These are phyloP conservation scores for Oryza longistaminata DNA, from an alignment of 176 grass and related monocot species.

Conservation along the genomic window DNA sequence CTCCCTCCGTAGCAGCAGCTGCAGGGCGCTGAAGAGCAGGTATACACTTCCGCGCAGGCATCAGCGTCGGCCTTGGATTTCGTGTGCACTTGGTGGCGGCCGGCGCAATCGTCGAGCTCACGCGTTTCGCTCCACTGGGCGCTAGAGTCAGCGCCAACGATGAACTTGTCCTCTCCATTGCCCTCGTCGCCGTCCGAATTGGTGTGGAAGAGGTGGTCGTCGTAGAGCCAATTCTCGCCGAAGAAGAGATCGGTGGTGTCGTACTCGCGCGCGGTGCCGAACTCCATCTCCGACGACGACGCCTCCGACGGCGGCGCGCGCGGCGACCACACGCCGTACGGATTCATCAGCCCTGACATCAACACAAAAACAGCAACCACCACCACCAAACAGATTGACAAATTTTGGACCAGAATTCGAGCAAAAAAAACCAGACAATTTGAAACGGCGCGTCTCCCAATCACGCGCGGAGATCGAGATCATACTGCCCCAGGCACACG, in stretches of 20 bases:
- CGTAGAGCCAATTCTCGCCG: constrained; percentile 58
- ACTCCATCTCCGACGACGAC: constrained; percentile 71
- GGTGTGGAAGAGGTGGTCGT: constrained; percentile 32
- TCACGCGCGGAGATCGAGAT: constrained; percentile 38
- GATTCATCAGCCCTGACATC: constrained; percentile 61
- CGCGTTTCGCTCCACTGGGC: constrained; percentile 10
- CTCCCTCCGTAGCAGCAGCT: constrained; percentile 44
- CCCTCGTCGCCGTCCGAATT: constrained; percentile 29
- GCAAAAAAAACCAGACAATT: background rate
- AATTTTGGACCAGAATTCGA: constrained; percentile 35
- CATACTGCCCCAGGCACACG: background rate
- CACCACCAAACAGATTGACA: background rate
- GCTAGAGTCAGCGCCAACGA: constrained; percentile 39
- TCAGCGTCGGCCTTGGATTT: background rate
- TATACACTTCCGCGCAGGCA: constrained; percentile 23
- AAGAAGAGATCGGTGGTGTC: constrained; percentile 59
- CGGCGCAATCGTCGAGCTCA: background rate
- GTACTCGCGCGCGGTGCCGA: constrained; percentile 77
- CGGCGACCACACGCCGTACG: constrained; percentile 68
- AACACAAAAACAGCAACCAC: background rate
- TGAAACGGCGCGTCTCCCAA: background rate
- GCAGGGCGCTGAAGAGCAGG: constrained; percentile 45
- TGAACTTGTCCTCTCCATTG: constrained; percentile 75
- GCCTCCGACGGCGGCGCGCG: constrained; percentile 61
- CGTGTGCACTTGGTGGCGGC: background rate